These are phyloP conservation scores for Cyberlindnera euphorbiae DNA, from an alignment of 805 yeast species.

Conservation along the genomic window DNA sequence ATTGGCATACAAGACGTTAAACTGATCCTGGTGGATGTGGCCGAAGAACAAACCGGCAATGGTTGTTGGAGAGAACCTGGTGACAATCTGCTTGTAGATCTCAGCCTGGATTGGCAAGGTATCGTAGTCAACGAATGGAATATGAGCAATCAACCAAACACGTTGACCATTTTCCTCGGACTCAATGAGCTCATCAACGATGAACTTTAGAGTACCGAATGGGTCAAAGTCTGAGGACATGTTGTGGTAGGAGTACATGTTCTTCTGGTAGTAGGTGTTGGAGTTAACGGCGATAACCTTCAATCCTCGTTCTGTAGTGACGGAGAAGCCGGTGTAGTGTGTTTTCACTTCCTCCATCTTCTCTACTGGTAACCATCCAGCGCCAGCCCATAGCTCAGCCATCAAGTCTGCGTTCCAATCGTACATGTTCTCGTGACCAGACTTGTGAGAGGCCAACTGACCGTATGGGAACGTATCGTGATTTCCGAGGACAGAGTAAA, in stretches of 20 bases:
- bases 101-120: slow-evolving; percentile 57
- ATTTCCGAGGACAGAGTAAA: slow-evolving; percentile 61
- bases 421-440: slow-evolving; percentile 39
- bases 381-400: slow-evolving; percentile 44
- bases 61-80: slow-evolving; percentile 63
- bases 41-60: slow-evolving; percentile 69
- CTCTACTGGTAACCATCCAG: slow-evolving; percentile 34
- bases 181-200: slow-evolving; percentile 56
- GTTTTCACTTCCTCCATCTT: slow-evolving; percentile 21
- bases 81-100: slow-evolving; percentile 50
- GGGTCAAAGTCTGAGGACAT: slow-evolving; percentile 48
- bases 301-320: slow-evolving; percentile 49
- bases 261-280: slow-evolving; percentile 61
- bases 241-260: slow-evolving; percentile 50
- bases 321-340: slow-evolving; percentile 61
- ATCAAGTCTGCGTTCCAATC: slow-evolving; percentile 45
- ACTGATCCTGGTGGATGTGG: slow-evolving; percentile 67
- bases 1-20: slow-evolving; percentile 50
- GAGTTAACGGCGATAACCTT: slow-evolving; percentile 62
- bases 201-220: slow-evolving; percentile 58
- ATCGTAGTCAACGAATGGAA: slow-evolving; percentile 54
- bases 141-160: slow-evolving; percentile 73
- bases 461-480: slow-evolving; percentile 72
- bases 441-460: slow-evolving; percentile 51
- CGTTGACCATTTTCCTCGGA: slow-evolving; percentile 54